Conservation (phyloP, 805 yeast species). For the Lipomyces yamadae region DNA sequence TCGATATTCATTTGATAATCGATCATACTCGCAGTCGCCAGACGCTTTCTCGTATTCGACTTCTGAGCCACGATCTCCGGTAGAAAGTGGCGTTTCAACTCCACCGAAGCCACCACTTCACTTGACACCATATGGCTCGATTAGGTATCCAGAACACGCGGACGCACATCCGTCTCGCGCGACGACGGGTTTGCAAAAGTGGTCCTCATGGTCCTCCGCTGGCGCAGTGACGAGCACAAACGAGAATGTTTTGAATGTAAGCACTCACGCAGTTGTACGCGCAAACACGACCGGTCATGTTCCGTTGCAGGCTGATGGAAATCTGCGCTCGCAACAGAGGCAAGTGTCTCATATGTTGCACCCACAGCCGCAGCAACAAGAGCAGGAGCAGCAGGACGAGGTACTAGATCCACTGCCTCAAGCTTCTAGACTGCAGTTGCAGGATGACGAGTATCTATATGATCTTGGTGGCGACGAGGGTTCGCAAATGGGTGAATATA, state of each 20-base stretch:
- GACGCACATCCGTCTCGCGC: neutral
- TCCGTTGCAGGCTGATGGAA: slow-evolving; percentile 14
- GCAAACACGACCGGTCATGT: slow-evolving; percentile 27
- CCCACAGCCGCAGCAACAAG: neutral
- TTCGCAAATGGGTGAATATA: neutral
- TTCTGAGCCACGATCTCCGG: neutral
- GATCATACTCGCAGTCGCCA: slow-evolving; percentile 4
- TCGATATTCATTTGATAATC: neutral
- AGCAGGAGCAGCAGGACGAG: too few species aligned
- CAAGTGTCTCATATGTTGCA: neutral
- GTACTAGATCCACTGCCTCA: neutral
- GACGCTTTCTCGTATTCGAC: slow-evolving; percentile 5
- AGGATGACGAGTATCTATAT: neutral
- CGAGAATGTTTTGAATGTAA: neutral
- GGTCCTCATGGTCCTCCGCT: slow-evolving; percentile 15
- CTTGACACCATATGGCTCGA: neutral
- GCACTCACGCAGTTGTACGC: slow-evolving; percentile 13
- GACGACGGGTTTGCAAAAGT: slow-evolving; percentile 6
- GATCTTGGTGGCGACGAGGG: slow-evolving; percentile 7
- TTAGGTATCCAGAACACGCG: slow-evolving; percentile 3
- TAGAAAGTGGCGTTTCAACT: neutral
- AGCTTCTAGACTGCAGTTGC: neutral
- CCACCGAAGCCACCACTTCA: slow-evolving; percentile 15
- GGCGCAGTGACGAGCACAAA: neutral
- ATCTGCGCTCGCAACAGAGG: neutral